Evolutionary conservation across 2,329 filamentous ascomycete species (phyloP), one percentile per base, ranked within the genome.

Genomic region (Ophiostoma angusticollis): DNA sequence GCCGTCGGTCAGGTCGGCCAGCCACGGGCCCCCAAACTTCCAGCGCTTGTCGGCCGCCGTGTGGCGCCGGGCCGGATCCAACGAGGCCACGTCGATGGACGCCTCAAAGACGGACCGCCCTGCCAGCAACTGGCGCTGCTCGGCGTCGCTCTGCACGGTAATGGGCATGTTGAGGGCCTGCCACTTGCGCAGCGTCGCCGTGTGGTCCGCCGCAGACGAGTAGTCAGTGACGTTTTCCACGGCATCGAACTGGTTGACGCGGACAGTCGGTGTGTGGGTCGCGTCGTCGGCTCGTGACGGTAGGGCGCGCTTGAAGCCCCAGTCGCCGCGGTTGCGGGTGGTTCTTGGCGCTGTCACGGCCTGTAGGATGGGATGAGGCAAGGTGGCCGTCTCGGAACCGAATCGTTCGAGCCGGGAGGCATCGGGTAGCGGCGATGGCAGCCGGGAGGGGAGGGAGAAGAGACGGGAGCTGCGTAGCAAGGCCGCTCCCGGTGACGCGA

Each of bases 171-270:
- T 70, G 56, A 95, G 67, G 57, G 93, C 84, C 55, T 85, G 80
- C 64, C 81, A 95, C 65, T 95, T 96, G 54, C 77, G 68, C 40
- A 93, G 65, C 7, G 84, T 86, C 49, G 85, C 64, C 37, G 78
- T 73, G 59, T 93, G 84, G 57, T 94, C 84, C 41, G 79, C 73
- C 0, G 86, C 82, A 27, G 83, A 86, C 46, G 76, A 70, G 59
- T 86, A 96, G 54, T 95, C 86, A 54, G 87, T 94, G 49, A 95
- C 71, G 56, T 86, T 81, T 60, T 95, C 86, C 50, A 78, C 72
- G 2, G 84, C 83, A 63, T 96, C 89, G 47, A 93, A 70, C 44
- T 80, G 72, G 51, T 76, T 78, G 49, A 96, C 63, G 47, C 84
- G 75, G 39, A 94, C 72, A 83, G n/a, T 77, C 78, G 6, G 78